Conservation (phyloP, 1,284 basidiomycete species). For the Uromyces viciae-fabae region DNA sequence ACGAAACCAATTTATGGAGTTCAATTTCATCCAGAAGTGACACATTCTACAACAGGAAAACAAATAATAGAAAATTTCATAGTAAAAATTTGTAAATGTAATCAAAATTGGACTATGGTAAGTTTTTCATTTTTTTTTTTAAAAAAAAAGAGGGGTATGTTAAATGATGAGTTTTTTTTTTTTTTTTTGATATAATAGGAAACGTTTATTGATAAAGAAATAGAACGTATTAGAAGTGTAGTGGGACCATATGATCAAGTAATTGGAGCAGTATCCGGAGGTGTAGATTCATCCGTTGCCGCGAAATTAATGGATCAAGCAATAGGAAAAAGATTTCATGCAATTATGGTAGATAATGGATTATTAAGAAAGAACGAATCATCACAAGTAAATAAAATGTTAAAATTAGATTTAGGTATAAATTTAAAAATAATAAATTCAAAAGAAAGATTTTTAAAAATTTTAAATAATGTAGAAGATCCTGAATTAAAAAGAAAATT, state of each 20-base stretch:
- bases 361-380: constrained; percentile 90
- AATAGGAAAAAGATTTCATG: constrained; percentile 98
- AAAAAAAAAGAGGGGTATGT: not conserved
- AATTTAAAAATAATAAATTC: constrained; percentile 95
- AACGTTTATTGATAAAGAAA: constrained; percentile 97
- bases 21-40: constrained; percentile 99
- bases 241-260: constrained; percentile 92
- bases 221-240: constrained; percentile 86
- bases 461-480: constrained; percentile 84
- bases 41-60: constrained; percentile 84
- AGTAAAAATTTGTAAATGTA: constrained; percentile 76
- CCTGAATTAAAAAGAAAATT: constrained; percentile 97
- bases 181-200: constrained; percentile 64
- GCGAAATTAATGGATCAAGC: constrained; percentile 99
- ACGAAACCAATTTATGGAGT: constrained; percentile 89
- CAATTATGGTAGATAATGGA: constrained; percentile 99
- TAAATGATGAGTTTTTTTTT: not conserved
- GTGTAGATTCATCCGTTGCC: constrained; percentile 96
- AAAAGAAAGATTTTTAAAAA: constrained; percentile 85
- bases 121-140: constrained; percentile 46
- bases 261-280: constrained; percentile 94
- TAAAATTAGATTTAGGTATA: constrained; percentile 87
- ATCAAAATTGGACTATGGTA: constrained; percentile 90
- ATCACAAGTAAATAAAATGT: constrained; percentile 88
- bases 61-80: constrained; percentile 88